A percentile compares a stretch with the other conserved stretches of the same genome.
phyloP scores from a whole-genome alignment of 495 filamentous ascomycete species.

The Tuber microsphaerosporum region DNA sequence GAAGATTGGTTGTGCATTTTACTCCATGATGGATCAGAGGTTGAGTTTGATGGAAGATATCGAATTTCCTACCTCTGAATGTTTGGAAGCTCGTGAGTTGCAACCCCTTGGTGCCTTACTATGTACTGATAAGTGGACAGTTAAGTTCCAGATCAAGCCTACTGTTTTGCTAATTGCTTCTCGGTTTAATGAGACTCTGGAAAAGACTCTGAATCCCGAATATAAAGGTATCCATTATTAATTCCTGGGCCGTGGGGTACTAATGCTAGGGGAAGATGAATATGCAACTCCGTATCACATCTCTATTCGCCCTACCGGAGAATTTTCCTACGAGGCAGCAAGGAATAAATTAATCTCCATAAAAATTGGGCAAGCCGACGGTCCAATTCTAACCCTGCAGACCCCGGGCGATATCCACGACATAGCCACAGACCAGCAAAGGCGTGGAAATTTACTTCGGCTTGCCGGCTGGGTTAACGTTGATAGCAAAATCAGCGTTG shows the following conservation, averaged over 20 bases:
- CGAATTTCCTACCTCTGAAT: slow-evolving; percentile 60
- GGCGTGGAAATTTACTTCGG: slow-evolving; percentile 61
- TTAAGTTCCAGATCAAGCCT: slow-evolving; percentile 70
- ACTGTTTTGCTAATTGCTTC: slow-evolving; percentile 71
- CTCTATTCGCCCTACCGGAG: slow-evolving; percentile 55
- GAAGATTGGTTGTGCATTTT: slow-evolving; percentile 82
- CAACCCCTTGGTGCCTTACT: background rate
- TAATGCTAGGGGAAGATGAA: slow-evolving; percentile 18
- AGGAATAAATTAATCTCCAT: slow-evolving; percentile 60
- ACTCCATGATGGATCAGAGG: slow-evolving; percentile 63
- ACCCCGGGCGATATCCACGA: slow-evolving; percentile 51
- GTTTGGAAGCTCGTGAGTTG: slow-evolving; percentile 58
- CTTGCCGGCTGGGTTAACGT: slow-evolving; percentile 69
- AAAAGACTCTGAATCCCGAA: slow-evolving; percentile 45
- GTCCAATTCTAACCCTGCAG: slow-evolving; percentile 52
- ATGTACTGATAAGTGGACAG: slow-evolving; percentile 34
- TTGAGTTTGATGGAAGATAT: slow-evolving; percentile 77
- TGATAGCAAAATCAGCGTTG: slow-evolving; percentile 65
- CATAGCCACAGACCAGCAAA: slow-evolving; percentile 40
- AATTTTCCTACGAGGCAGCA: slow-evolving; percentile 67
- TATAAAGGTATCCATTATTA: slow-evolving; percentile 5
- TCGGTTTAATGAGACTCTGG: slow-evolving; percentile 57
- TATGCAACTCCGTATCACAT: slow-evolving; percentile 31
- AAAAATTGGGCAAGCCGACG: slow-evolving; percentile 47
- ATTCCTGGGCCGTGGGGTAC: background rate